Evolutionary conservation across 495 filamentous ascomycete genomes (phyloP).

Genomic region (Stereocaulon alpinum): DNA sequence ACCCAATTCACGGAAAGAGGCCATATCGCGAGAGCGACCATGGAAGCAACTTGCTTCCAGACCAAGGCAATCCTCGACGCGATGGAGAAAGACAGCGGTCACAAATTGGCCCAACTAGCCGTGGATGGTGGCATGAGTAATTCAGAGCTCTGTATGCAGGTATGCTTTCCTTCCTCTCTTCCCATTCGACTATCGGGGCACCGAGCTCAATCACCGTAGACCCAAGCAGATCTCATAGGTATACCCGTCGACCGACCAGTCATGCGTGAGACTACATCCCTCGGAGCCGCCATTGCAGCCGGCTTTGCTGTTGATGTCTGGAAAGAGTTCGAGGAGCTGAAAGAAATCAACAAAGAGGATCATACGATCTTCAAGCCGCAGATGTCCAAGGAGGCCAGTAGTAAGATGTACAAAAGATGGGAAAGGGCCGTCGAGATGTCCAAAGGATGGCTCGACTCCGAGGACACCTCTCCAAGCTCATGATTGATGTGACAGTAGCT

Average conservation of each 20-base stretch:
- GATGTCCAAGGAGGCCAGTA: slow-evolving; percentile 49
- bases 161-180: slow-evolving; percentile 27
- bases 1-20: slow-evolving; percentile 83
- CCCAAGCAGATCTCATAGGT: slow-evolving; percentile 81
- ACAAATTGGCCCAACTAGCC: slow-evolving; percentile 63
- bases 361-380: slow-evolving; percentile 63
- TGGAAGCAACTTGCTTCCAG: slow-evolving; percentile 93
- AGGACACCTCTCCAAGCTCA: slow-evolving; percentile 25
- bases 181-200: not conserved
- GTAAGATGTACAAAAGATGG: slow-evolving; percentile 70
- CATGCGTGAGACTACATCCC: slow-evolving; percentile 90
- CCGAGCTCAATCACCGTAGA: slow-evolving; percentile 34
- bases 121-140: slow-evolving; percentile 95
- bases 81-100: slow-evolving; percentile 84
- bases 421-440: slow-evolving; percentile 83
- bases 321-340: slow-evolving; percentile 69
- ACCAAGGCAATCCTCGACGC: slow-evolving; percentile 90
- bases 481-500: slow-evolving; percentile 9
- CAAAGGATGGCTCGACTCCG: slow-evolving; percentile 62
- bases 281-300: slow-evolving; percentile 89
- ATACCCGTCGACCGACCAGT: slow-evolving; percentile 80
- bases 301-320: slow-evolving; percentile 80
- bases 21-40: slow-evolving; percentile 86
- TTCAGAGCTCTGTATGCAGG: slow-evolving; percentile 91
- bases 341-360: slow-evolving; percentile 64